phyloP scores from a whole-genome alignment of 225 moss, liverwort and hornwort genomes.

The Physcomitrellopsis africana region DNA sequence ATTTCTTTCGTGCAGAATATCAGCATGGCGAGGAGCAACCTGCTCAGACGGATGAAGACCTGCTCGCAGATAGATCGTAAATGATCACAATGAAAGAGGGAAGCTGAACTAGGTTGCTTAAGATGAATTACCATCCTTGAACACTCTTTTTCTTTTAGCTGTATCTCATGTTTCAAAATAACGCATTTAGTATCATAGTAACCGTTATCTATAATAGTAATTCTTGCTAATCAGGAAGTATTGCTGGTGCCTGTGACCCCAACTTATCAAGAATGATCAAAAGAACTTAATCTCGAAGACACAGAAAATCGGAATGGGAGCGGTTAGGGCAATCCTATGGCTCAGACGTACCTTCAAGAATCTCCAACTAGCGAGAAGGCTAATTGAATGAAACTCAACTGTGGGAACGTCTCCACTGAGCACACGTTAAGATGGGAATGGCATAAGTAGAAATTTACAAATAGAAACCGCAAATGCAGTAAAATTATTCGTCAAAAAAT shows the following conservation, averaged over 20 bases:
- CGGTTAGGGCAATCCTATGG: conserved; percentile 39
- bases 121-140: no score
- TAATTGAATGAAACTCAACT: no score
- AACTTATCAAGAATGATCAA: conserved; percentile 6
- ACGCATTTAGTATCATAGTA: not conserved
- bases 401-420: no score
- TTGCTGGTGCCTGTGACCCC: not conserved
- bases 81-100: no score
- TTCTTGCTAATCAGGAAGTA: not conserved
- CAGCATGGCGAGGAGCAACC: conserved; percentile 11
- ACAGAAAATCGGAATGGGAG: not conserved
- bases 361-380: conserved; percentile 22
- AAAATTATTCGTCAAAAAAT: no score
- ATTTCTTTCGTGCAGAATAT: not conserved
- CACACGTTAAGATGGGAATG: no score
- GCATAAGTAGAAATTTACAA: no score
- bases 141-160: not conserved
- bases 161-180: not conserved
- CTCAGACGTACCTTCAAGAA: conserved; percentile 32
- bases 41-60: not conserved
- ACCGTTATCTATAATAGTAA: not conserved
- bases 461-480: no score
- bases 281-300: conserved; percentile 1
- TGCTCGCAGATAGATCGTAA: no score
- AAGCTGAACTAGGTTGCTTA: no score